phyloP scores from a whole-genome alignment of 345 rosid species.

The Cardiospermum halicacabum region DNA sequence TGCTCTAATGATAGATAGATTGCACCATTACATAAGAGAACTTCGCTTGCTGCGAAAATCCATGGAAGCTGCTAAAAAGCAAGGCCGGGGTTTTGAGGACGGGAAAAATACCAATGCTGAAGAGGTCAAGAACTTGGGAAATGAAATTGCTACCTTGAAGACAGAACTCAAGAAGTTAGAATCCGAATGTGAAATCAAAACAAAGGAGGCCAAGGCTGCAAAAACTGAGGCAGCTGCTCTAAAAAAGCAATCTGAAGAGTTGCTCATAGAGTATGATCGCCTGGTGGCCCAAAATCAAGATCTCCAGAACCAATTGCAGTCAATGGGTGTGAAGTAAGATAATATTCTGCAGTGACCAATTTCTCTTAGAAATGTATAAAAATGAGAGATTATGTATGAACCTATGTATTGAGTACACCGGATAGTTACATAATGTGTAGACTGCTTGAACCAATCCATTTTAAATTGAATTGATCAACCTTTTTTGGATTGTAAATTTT shows the following conservation, averaged over 20 bases:
- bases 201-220: constrained; percentile 50
- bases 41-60: constrained; percentile 67
- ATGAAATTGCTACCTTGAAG: constrained; percentile 40
- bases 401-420: not conserved
- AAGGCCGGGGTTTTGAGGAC: constrained; percentile 52
- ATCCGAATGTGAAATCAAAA: constrained; percentile 43
- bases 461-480: not conserved
- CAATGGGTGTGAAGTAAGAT: constrained; percentile 32
- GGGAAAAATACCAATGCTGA: constrained; percentile 41
- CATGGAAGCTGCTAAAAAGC: constrained; percentile 74
- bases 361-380: constrained; percentile 1
- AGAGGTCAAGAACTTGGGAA: constrained; percentile 41
- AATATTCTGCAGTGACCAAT: not conserved
- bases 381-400: not conserved
- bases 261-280: constrained; percentile 66
- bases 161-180: constrained; percentile 46
- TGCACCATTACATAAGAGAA: constrained; percentile 86
- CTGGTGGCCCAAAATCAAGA: constrained; percentile 69
- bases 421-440: not conserved
- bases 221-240: constrained; percentile 56
- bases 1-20: constrained; percentile 73
- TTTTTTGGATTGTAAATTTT: not conserved
- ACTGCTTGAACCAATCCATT: constrained; percentile 4
- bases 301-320: constrained; percentile 59
- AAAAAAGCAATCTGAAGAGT: constrained; percentile 68